Evolutionary conservation across 768 basidiomycete genomes (phyloP), one percentile per base, ranked within the genome.

Genomic region (Pulveroboletus sp.): DNA sequence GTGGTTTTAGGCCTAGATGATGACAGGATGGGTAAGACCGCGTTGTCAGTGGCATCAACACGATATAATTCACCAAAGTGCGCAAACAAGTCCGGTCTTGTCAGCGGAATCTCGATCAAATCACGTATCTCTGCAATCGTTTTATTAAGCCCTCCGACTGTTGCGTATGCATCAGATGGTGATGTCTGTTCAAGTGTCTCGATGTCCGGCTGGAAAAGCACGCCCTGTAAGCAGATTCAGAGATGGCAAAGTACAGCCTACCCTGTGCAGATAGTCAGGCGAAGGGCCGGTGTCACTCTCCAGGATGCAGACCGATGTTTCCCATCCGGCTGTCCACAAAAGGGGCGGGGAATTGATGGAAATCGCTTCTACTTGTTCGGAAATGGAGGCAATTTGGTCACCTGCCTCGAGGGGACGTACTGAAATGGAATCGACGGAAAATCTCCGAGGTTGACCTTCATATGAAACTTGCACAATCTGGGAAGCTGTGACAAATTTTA

Each of bases 61-160:
- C 27, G 12, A 40, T 5, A 21, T 47, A 31, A 57, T 76, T 40
- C 31, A 81, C 87, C 85, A 58, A 94, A 90, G 58, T 85, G 80
- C 7, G 71, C 73, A 67, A 90, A 94, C 6, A 94, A 72, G 41
- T 88, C 83, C 4, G 92, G 92, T n/a, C 81, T 81, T 11, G 78
- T 83, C 35, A 95, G 74, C 14, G 93, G 92, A 39, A 94, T 82
- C 61, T 94, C 92, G 34, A 95, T 79, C 32, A 95, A 77, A 60
- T 90, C 84, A 20, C 85, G 77, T 48, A 99, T 90, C 66, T 89
- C 82, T 46, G 81, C 71, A 49, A 99, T 94, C 63, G 97, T 94
- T 57, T 82, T 82, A 60, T 84, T 76, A 34, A 98, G 78, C 2
- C 97, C 97, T 17, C 97, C 97, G 20, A 99, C 85, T 13, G 81